Percentiles rank a stretch among this genome's conserved stretches.
Evolutionary conservation across 2,329 filamentous ascomycete genomes (phyloP).

Genomic region (Nemania serpens): DNA sequence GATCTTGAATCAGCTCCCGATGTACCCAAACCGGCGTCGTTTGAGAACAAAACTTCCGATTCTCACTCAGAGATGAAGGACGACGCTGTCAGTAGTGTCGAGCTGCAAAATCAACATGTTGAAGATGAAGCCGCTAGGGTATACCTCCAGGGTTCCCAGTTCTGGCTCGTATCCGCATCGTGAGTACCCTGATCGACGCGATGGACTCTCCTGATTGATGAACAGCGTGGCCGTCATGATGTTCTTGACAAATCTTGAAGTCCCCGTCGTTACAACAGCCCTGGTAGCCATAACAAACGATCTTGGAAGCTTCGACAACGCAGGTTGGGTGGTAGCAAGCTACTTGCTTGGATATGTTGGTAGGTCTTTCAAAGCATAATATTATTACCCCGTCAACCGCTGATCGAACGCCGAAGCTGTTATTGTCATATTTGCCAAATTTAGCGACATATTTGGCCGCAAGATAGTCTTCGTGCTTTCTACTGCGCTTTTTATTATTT

Average conservation of each 20-base stretch:
- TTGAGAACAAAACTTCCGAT: background rate
- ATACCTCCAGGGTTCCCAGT: background rate
- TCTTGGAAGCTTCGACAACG: slow-evolving; percentile 11
- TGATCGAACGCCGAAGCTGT: background rate
- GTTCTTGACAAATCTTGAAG: slow-evolving; percentile 11
- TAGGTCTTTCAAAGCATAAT: background rate
- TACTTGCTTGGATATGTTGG: slow-evolving; percentile 19
- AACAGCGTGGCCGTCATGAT: background rate
- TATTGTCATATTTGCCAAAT: background rate
- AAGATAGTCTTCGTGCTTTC: background rate
- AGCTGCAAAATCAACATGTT: background rate
- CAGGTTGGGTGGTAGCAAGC: slow-evolving; percentile 10
- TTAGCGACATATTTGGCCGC: background rate
- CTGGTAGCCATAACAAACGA: slow-evolving; percentile 12
- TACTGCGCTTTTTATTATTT: background rate
- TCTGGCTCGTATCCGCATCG: background rate
- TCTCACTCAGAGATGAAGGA: background rate
- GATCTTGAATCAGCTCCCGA: background rate
- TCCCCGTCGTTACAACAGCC: slow-evolving; percentile 14
- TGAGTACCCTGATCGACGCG: background rate
- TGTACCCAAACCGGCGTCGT: background rate
- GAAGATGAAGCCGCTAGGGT: background rate
- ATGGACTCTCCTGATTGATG: background rate
- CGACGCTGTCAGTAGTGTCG: background rate
- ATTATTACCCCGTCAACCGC: background rate